These are phyloP conservation scores for Condylostoma magnum DNA, from an alignment of 169 alveolate species.

Conservation along the genomic window DNA sequence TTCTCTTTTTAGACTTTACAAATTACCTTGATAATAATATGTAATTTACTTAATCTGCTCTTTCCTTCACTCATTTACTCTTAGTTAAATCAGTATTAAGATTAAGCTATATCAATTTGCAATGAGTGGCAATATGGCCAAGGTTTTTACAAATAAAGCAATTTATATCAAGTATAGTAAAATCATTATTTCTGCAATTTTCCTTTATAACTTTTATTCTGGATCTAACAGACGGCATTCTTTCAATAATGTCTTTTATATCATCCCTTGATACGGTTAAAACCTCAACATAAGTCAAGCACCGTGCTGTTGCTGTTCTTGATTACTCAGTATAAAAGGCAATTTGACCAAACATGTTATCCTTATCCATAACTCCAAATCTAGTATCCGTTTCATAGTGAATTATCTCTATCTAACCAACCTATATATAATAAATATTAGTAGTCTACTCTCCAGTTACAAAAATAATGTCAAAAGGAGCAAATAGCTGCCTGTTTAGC, in stretches of 20 bases:
- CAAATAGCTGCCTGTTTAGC: constrained; percentile 37
- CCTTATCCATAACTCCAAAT: constrained; percentile 47
- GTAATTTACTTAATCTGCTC: too few relatives aligned
- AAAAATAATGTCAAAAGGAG: constrained; percentile 50
- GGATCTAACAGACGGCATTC: neutral
- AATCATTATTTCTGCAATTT: constrained; percentile 7
- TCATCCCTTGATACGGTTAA: neutral
- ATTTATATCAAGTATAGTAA: neutral
- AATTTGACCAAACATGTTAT: constrained; percentile 66
- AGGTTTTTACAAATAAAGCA: constrained; percentile 18
- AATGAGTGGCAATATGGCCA: constrained; percentile 15
- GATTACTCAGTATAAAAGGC: constrained; percentile 50
- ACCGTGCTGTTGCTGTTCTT: constrained; percentile 59
- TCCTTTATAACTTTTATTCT: neutral
- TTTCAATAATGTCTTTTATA: constrained; percentile 8
- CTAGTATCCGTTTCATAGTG: constrained; percentile 43
- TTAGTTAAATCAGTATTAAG: neutral
- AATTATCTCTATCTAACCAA: constrained; percentile 36
- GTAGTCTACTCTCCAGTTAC: constrained; percentile 42
- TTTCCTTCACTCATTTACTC: too few relatives aligned
- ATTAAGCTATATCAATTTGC: neutral
- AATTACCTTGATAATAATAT: too few relatives aligned
- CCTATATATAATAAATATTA: constrained; percentile 20
- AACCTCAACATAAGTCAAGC: constrained; percentile 12
- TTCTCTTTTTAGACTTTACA: too few relatives aligned